Base-by-base conservation (phyloP, 768 basidiomycete species). In the Gyrodon lividus region DNA sequence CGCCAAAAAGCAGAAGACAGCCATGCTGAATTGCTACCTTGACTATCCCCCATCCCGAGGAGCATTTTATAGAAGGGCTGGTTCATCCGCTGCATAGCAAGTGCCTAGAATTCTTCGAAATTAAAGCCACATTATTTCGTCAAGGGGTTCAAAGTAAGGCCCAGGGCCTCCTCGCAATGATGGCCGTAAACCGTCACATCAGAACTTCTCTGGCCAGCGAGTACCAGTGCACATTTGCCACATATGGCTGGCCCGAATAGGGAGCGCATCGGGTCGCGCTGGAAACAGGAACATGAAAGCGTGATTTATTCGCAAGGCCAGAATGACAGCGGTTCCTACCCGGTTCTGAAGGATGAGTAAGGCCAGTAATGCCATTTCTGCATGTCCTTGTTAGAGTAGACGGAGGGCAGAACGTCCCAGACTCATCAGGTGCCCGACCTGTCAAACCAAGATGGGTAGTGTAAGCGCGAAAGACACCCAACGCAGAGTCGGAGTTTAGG, bases 41-140 rank as follows among this genome's bases (percentile, higher is more conserved):
- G 43, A 12, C n/a, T 35, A 12, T 37, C 30, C 6, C 17, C 20
- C 5, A 5, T 43, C 26, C 31, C 31, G 33, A 26, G 7, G 34
- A 20, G 35, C 7, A 6, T 8, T 59, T 65, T 59, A 66, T 59
- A 55, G 20, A 10, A 6, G 10, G 8, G 12, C 38, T 20, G 17
- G 46, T 52, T 20, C 86, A 86, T 34, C 87, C 86, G 57, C 86
- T 87, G 58, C 81, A 79, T 61, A 86, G 80, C n/a, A n/a, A 1
- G 79, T 5, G 4, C 24, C 24, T 26, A 26, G 7, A 26, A 26
- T 4, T 7, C 24, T 7, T 26, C 24, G 33, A 5, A 5, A 34
- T 10, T 34, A 34, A 90, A 23, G 73, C 56, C 86, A 87, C 58
- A 62, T 73, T 82, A 19, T n/a, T 4, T 39, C 4, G 16, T 19